Percentiles rank a stretch among this genome's conserved stretches.
phyloP scores from a whole-genome alignment of 805 yeast genomes.

The Metschnikowia continentalis region DNA sequence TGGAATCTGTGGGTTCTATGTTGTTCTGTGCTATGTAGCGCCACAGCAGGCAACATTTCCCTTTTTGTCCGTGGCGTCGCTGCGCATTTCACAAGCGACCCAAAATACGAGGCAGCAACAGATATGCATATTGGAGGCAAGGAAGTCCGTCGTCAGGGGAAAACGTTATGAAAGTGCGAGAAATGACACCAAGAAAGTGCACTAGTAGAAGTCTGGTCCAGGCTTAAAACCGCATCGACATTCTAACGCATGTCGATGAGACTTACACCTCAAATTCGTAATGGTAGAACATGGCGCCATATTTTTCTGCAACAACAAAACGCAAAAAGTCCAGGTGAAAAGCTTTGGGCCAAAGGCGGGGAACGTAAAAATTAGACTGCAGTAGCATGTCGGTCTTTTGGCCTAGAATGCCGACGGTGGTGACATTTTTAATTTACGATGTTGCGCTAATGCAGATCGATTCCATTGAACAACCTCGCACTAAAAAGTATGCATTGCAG shows the following conservation, averaged over 20 bases:
- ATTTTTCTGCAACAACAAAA: neutral
- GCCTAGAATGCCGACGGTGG: conserved; percentile 1
- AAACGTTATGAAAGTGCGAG: conserved; percentile 1
- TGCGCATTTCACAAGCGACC: neutral
- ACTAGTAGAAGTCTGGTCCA: neutral
- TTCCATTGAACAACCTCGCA: neutral
- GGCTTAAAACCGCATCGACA: neutral
- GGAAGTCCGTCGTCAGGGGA: neutral
- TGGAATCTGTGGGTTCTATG: neutral
- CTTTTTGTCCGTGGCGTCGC: neutral
- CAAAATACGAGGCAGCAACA: neutral
- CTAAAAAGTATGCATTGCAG: conserved; percentile 4
- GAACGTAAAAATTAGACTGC: neutral
- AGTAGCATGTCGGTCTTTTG: neutral
- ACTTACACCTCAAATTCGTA: too few relatives aligned
- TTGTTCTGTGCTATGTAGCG: neutral
- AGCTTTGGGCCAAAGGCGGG: neutral
- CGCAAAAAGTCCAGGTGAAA: neutral
- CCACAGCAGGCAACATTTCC: neutral
- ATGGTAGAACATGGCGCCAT: neutral
- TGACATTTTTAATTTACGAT: neutral
- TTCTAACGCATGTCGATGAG: too few relatives aligned
- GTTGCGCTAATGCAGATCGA: conserved; percentile 4
- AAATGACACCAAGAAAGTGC: neutral
- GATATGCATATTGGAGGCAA: neutral